Evolutionary conservation across 2,329 filamentous ascomycete genomes (phyloP).

Genomic region (Penicillium vulpinum): DNA sequence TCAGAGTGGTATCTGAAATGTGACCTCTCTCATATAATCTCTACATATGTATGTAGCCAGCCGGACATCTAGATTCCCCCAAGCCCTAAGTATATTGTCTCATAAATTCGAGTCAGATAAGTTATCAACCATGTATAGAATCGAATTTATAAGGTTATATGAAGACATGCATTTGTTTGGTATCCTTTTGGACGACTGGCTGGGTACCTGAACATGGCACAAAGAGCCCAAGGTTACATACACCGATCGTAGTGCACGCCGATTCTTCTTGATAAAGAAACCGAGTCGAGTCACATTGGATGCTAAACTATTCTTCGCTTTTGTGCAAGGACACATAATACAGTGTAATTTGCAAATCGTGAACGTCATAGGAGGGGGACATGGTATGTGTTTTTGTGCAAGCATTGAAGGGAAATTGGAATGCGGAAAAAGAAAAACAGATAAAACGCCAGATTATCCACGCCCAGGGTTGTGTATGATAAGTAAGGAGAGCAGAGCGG

Average conservation of each 20-base stretch:
- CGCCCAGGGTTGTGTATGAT: constrained; percentile 28
- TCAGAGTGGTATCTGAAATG: neutral
- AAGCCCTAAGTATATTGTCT: neutral
- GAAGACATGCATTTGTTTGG: neutral
- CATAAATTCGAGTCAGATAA: neutral
- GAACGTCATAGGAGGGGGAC: constrained; percentile 14
- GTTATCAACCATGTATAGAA: no score
- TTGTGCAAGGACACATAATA: constrained; percentile 14
- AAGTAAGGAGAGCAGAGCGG: neutral
- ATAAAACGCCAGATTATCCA: constrained; percentile 35
- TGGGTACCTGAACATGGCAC: neutral
- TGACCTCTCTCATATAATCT: neutral
- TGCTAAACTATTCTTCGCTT: constrained; percentile 15
- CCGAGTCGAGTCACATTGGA: constrained; percentile 1
- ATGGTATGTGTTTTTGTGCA: constrained; percentile 19
- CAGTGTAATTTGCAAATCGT: constrained; percentile 13
- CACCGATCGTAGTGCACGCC: neutral
- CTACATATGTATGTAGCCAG: no score
- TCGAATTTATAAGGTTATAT: neutral
- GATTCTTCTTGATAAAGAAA: neutral
- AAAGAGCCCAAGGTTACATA: neutral
- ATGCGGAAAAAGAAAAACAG: neutral
- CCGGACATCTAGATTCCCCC: neutral
- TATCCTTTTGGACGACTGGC: neutral
- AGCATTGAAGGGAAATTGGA: neutral